Evolutionary conservation across 2,329 filamentous ascomycete species (phyloP).

Genomic region (Aspergillus quadrilineatus): DNA sequence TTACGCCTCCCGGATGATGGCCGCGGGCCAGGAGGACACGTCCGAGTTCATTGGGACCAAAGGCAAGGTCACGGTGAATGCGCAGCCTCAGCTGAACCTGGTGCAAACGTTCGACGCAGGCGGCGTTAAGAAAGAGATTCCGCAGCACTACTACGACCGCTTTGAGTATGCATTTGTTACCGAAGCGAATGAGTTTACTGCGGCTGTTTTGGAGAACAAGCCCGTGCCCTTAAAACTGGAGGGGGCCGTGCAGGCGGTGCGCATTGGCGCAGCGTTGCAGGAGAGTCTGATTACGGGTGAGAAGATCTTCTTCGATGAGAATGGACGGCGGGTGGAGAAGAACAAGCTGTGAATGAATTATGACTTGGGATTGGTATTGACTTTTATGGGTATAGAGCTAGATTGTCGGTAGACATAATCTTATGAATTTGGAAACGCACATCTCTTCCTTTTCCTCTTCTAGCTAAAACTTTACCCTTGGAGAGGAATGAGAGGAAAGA

Average conservation of each 20-base stretch:
- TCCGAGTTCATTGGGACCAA: slow-evolving; percentile 68
- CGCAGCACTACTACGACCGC: slow-evolving; percentile 62
- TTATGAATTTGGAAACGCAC: too few relatives aligned
- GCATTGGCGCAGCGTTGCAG: slow-evolving; percentile 61
- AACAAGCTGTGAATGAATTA: slow-evolving; percentile 2
- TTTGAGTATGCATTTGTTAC: slow-evolving; percentile 65
- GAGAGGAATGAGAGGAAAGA: too few relatives aligned
- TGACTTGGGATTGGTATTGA: not conserved
- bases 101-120: slow-evolving; percentile 56
- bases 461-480: too few relatives aligned
- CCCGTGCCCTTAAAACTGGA: slow-evolving; percentile 56
- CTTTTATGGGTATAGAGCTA: not conserved
- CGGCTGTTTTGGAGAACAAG: slow-evolving; percentile 56
- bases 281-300: slow-evolving; percentile 55
- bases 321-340: slow-evolving; percentile 47
- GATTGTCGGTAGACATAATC: not conserved
- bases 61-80: slow-evolving; percentile 64
- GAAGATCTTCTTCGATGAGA: slow-evolving; percentile 61
- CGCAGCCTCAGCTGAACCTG: slow-evolving; percentile 56
- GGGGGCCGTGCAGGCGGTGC: slow-evolving; percentile 57
- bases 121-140: slow-evolving; percentile 61
- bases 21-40: slow-evolving; percentile 65
- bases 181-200: slow-evolving; percentile 65
- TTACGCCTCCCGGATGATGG: slow-evolving; percentile 66
- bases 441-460: too few relatives aligned